Conservation (phyloP, 768 basidiomycete genomes). For the Rhizopogon roseolus region DNA sequence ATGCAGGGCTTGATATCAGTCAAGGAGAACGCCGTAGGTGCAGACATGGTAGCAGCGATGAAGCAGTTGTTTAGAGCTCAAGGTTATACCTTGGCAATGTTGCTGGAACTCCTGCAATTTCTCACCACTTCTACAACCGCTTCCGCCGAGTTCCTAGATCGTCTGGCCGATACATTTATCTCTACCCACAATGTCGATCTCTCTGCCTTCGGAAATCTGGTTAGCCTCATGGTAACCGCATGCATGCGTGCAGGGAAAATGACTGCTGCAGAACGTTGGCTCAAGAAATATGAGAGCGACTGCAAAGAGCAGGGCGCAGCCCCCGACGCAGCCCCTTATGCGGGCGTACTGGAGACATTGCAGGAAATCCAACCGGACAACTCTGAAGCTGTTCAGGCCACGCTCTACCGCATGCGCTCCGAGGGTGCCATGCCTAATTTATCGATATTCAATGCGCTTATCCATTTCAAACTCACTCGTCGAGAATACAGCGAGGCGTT, state of each 20-base stretch:
- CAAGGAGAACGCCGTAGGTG: not conserved
- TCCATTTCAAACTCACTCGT: slow-evolving; percentile 33
- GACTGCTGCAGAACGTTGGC: slow-evolving; percentile 24
- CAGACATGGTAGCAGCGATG: not conserved
- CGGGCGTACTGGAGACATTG: slow-evolving; percentile 34
- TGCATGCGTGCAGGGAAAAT: slow-evolving; percentile 29
- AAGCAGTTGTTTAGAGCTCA: slow-evolving; percentile 11
- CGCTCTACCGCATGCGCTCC: slow-evolving; percentile 36
- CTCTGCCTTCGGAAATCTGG: slow-evolving; percentile 25
- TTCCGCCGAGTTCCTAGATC: slow-evolving; percentile 14
- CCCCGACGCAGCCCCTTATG: slow-evolving; percentile 28
- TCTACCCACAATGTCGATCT: slow-evolving; percentile 13
- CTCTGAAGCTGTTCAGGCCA: slow-evolving; percentile 23
- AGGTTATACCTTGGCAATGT: slow-evolving; percentile 16
- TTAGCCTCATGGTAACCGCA: slow-evolving; percentile 33
- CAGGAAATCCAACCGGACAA: slow-evolving; percentile 26
- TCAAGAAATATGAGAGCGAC: slow-evolving; percentile 19
- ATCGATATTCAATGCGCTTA: slow-evolving; percentile 44
- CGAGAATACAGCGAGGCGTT: slow-evolving; percentile 33
- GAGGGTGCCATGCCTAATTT: slow-evolving; percentile 34
- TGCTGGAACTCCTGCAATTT: slow-evolving; percentile 23
- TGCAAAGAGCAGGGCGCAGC: slow-evolving; percentile 13
- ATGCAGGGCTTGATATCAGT: slow-evolving; percentile 32
- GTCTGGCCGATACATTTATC: slow-evolving; percentile 15
- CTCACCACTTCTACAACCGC: slow-evolving; percentile 11